Conservation (phyloP, 2,329 filamentous ascomycete species). For the Cercospora sp. region DNA sequence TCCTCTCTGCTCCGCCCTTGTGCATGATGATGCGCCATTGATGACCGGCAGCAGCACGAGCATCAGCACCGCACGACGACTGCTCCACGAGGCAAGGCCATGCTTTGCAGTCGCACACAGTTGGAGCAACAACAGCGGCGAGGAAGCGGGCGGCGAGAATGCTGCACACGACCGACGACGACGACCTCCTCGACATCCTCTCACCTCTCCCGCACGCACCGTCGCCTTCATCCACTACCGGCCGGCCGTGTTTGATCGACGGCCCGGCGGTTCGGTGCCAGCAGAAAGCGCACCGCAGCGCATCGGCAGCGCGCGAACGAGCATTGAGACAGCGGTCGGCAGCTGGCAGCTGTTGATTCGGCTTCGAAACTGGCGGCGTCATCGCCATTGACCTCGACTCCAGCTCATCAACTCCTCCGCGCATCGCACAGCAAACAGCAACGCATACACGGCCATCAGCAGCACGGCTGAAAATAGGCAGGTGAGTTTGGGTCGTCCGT, state of each 20-base stretch:
- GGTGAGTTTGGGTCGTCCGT: conserved; percentile 4
- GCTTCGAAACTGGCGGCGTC: neutral
- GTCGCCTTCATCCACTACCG: neutral
- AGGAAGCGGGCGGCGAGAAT: neutral
- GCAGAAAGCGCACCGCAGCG: neutral
- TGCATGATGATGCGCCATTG: conserved; percentile 6
- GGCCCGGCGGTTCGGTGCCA: conserved; percentile 3
- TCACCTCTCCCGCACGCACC: neutral
- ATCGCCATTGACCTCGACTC: conserved; percentile 1
- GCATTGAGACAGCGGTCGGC: neutral
- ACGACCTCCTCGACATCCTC: neutral
- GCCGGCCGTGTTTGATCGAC: conserved; percentile 2
- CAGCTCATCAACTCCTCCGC: too few species aligned
- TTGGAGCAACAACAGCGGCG: neutral
- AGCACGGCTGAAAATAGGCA: neutral
- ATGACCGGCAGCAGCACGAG: neutral
- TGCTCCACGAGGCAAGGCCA: conserved; percentile 1
- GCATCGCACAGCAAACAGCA: neutral
- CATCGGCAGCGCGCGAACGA: neutral
- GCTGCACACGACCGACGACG: neutral
- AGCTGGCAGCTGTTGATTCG: neutral
- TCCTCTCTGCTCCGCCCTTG: conserved; percentile 4
- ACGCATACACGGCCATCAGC: neutral
- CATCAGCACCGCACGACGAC: neutral
- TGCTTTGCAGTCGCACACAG: neutral